phyloP scores from a whole-genome alignment of 1,139 yeast species.

The Pichia sp. region DNA sequence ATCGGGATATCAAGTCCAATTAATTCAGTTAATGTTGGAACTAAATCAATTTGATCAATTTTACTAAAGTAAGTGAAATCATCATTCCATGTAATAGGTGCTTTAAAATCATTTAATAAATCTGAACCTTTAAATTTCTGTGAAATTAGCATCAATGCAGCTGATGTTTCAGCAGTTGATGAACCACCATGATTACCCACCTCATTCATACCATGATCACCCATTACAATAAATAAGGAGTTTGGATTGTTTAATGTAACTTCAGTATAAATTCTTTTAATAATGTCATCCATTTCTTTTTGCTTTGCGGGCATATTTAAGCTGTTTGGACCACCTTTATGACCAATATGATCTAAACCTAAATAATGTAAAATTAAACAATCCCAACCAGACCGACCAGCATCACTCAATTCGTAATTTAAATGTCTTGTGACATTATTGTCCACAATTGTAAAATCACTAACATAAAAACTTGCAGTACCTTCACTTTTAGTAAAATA shows the following conservation, averaged over 20 bases:
- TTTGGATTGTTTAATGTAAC: constrained; percentile 37
- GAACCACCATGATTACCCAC: constrained; percentile 97
- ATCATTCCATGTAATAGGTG: constrained; percentile 39
- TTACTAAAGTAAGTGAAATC: constrained; percentile 47
- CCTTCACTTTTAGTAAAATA: constrained; percentile 70
- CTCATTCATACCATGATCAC: constrained; percentile 95
- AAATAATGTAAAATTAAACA: constrained; percentile 80
- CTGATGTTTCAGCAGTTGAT: constrained; percentile 82
- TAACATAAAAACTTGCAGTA: constrained; percentile 87
- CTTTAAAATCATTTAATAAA: constrained; percentile 17
- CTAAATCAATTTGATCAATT: constrained; percentile 79
- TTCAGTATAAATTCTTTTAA: constrained; percentile 45
- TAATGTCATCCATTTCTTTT: constrained; percentile 71
- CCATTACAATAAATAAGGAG: constrained; percentile 71
- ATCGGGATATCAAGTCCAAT: constrained; percentile 79
- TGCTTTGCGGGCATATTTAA: constrained; percentile 77
- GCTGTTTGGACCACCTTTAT: constrained; percentile 87
- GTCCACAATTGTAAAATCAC: constrained; percentile 92
- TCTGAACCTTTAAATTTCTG: constrained; percentile 39
- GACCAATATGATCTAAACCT: constrained; percentile 96
- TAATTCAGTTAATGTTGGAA: constrained; percentile 73
- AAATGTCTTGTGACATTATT: constrained; percentile 87
- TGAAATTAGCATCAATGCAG: constrained; percentile 70
- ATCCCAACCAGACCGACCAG: constrained; percentile 55
- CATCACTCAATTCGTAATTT: constrained; percentile 41